A percentile compares a stretch with the other conserved stretches of the same genome.
Evolutionary conservation across 2,329 filamentous ascomycete species (phyloP).

Genomic region (Phyllosticta citribraziliensis): DNA sequence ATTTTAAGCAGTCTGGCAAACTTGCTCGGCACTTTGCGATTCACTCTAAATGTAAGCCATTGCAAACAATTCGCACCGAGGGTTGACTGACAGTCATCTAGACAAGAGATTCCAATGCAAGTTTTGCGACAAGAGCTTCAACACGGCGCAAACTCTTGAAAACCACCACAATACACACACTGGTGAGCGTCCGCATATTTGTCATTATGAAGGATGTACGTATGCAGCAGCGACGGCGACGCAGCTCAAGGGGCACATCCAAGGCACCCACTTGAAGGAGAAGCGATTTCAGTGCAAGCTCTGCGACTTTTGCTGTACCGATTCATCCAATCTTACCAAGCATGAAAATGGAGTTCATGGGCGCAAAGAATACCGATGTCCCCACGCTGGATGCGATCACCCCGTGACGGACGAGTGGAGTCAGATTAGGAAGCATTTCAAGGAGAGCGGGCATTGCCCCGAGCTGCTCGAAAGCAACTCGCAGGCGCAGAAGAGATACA

Average conservation of each 20-base stretch:
- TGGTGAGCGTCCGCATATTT: constrained; percentile 26
- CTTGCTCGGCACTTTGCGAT: constrained; percentile 27
- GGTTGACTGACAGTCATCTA: constrained; percentile 1
- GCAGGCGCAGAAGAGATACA: constrained; percentile 24
- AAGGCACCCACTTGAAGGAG: constrained; percentile 25
- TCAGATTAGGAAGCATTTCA: constrained; percentile 29
- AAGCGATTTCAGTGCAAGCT: constrained; percentile 29
- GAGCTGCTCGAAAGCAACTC: constrained; percentile 24
- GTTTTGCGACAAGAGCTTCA: constrained; percentile 29
- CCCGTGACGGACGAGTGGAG: constrained; percentile 31
- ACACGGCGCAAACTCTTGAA: constrained; percentile 31
- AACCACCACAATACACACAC: constrained; percentile 31
- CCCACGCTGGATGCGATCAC: constrained; percentile 27
- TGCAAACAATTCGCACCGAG: too few species aligned
- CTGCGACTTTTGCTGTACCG: constrained; percentile 29
- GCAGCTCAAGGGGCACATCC: constrained; percentile 23
- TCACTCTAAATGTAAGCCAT: constrained; percentile 21
- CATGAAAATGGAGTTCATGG: constrained; percentile 19
- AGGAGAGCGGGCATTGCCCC: constrained; percentile 26
- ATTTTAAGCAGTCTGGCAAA: constrained; percentile 32
- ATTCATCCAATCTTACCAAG: constrained; percentile 27
- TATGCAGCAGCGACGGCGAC: constrained; percentile 31
- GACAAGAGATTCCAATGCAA: constrained; percentile 28
- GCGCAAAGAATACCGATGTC: constrained; percentile 21
- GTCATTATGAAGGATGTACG: constrained; percentile 21